A percentile compares a stretch with the other conserved stretches of the same genome.
phyloP scores from a whole-genome alignment of 176 grass and related monocot genomes.

The Ananas comosus region DNA sequence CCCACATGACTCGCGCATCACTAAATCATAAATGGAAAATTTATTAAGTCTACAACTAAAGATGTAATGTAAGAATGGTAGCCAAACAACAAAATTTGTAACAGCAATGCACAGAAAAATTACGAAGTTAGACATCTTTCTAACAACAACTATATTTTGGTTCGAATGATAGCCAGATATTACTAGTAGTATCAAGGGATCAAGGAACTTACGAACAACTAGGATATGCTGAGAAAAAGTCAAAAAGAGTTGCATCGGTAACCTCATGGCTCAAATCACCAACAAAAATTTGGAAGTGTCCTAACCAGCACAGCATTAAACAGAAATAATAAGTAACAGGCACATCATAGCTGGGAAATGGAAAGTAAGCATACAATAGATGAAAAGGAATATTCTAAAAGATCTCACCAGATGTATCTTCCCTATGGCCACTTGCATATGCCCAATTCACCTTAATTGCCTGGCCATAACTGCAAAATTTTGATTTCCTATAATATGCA shows the following conservation, averaged over 20 bases:
- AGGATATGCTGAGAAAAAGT: slow-evolving; percentile 73
- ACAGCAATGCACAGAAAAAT: neutral
- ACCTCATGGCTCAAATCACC: slow-evolving; percentile 90
- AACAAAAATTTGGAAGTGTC: slow-evolving; percentile 93
- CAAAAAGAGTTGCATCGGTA: slow-evolving; percentile 82
- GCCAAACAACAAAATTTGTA: neutral
- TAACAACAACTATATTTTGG: neutral
- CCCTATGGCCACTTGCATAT: slow-evolving; percentile 70
- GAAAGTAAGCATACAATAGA: slow-evolving; percentile 3
- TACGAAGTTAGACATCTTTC: neutral
- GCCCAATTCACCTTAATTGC: slow-evolving; percentile 92
- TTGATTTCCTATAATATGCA: neutral
- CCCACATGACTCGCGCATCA: slow-evolving; percentile 87
- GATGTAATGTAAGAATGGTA: too few species aligned
- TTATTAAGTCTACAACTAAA: slow-evolving; percentile 12
- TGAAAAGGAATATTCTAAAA: neutral
- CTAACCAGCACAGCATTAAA: slow-evolving; percentile 42
- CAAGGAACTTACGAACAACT: slow-evolving; percentile 75
- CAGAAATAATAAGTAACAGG: slow-evolving; percentile 24
- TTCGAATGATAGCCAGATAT: slow-evolving; percentile 7
- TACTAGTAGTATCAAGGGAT: slow-evolving; percentile 26
- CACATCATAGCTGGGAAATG: slow-evolving; percentile 1
- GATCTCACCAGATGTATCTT: slow-evolving; percentile 66
- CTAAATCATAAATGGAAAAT: slow-evolving; percentile 33
- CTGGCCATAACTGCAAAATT: slow-evolving; percentile 57